Base-by-base conservation (phyloP, 2,329 filamentous ascomycete genomes). In the Colletotrichum tropicale region DNA sequence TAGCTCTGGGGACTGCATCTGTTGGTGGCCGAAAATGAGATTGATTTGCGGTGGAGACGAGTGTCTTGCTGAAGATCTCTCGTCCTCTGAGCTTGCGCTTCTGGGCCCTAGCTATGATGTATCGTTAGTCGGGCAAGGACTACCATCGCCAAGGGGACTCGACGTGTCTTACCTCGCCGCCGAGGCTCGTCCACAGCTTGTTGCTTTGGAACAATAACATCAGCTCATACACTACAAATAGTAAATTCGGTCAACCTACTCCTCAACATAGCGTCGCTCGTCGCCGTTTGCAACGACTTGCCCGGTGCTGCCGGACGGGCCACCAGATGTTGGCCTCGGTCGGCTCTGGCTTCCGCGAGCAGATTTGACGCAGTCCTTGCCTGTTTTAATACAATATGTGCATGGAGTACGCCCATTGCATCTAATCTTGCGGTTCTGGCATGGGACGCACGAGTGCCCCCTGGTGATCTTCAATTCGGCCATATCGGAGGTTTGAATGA, bases 371-470 rank as follows among this genome's bases (percentile, higher is more conserved):
- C 72, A 67, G 8, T 72, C 55, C 34, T 62, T 67, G 28, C 82
- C 79, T 65, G 91, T 90, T 87, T 91, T 91, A 79, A 89, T 83
- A 78, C 90, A 92, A 78, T 92, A 91, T 74, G 89, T 88, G 79
- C 90, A 92, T 7, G 90, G 90, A 56, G 87, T 89, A 55, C 87
- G 88, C 74, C 90, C 87, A 79, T 92, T 90, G 82, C 90, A 92
- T 81, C 91, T 91, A 82, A 91, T 92, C 83, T 92, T 92, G 78
- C 90, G 88, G 79, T 89, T 88, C 80, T 92, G 90, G 80, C 90
- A 92, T 32, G 91, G 84, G 24, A 89, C 88, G 76, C 90, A 91
- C 21, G 89, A 72, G 38, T 67, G 68, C 2, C 56, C 71, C n/a
- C 66, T 64, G 24, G 58, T 70, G 12, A 70, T 70, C 13, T 60